Evolutionary conservation across 1,284 basidiomycete genomes (phyloP).

Genomic region (Fomitopsis pinicola): DNA sequence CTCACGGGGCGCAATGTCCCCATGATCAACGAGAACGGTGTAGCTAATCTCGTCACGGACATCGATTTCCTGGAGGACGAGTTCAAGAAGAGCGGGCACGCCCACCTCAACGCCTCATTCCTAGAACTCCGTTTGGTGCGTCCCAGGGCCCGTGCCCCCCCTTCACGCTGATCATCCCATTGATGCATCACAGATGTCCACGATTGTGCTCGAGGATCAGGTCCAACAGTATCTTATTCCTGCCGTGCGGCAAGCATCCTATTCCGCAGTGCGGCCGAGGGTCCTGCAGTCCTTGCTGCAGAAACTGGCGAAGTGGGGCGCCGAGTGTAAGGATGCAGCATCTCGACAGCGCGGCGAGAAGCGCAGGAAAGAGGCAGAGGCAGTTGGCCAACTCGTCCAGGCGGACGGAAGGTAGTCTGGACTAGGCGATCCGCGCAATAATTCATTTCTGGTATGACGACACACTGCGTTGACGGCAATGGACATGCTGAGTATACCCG

Average conservation of each 20-base stretch:
- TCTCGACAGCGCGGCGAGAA: constrained; percentile 63
- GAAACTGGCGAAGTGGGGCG: constrained; percentile 72
- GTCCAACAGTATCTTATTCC: constrained; percentile 81
- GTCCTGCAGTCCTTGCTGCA: constrained; percentile 74
- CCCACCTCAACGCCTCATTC: constrained; percentile 74
- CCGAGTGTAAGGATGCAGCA: constrained; percentile 52
- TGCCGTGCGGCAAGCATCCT: constrained; percentile 68
- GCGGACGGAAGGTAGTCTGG: constrained; percentile 28
- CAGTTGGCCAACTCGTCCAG: constrained; percentile 64
- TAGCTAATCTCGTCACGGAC: constrained; percentile 80
- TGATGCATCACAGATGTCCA: constrained; percentile 56
- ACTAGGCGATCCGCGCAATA: not conserved
- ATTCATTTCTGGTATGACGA: not conserved
- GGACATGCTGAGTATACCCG: constrained; percentile 12
- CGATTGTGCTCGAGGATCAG: constrained; percentile 69
- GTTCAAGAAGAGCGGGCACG: constrained; percentile 68
- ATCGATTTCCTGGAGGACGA: constrained; percentile 84
- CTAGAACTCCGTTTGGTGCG: constrained; percentile 77
- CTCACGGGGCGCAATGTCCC: constrained; percentile 73
- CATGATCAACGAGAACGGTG: constrained; percentile 84
- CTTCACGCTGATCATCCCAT: constrained; percentile 10
- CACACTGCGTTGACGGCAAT: constrained; percentile 13
- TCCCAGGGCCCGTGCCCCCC: constrained; percentile 11
- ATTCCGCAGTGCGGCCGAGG: constrained; percentile 68
- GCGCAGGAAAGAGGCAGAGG: constrained; percentile 77